Conservation (phyloP, 129 eudicot genomes). For the Centrapalus pauciflorus region DNA sequence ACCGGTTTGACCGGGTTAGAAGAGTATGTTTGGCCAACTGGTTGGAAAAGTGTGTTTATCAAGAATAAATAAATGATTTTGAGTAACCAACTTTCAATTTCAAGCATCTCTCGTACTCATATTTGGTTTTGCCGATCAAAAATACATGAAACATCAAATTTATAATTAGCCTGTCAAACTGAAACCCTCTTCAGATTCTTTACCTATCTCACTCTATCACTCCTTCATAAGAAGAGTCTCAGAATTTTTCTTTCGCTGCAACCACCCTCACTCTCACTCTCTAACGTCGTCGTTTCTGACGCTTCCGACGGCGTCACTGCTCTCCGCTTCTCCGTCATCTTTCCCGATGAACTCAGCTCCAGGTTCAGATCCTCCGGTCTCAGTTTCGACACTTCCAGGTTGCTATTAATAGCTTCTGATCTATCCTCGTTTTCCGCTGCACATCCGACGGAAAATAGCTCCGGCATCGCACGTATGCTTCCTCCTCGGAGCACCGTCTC, state of each 20-base stretch:
- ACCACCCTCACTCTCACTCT: conserved; percentile 28
- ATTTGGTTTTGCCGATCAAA: conserved; percentile 18
- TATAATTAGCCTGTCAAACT: conserved; percentile 17
- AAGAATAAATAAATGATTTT: too few relatives aligned
- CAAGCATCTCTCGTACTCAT: not conserved
- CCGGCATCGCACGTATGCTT: conserved; percentile 39
- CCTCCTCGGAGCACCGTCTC: conserved; percentile 78
- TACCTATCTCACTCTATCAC: not conserved
- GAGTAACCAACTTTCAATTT: too few relatives aligned
- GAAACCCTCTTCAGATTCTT: too few relatives aligned
- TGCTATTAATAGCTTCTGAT: conserved; percentile 27
- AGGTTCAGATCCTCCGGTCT: conserved; percentile 37
- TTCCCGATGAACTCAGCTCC: conserved; percentile 21
- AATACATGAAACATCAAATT: not conserved
- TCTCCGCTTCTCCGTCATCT: conserved; percentile 49
- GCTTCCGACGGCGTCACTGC: conserved; percentile 63
- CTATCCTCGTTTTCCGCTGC: conserved; percentile 28
- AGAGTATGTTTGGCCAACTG: too few relatives aligned
- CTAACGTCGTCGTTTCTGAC: conserved; percentile 73
- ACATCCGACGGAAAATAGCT: conserved; percentile 30
- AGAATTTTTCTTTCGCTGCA: conserved; percentile 49
- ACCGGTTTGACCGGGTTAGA: too few relatives aligned
- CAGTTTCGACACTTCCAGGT: conserved; percentile 23
- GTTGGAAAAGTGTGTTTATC: too few relatives aligned
- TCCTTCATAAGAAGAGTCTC: conserved; percentile 42